Base-by-base conservation (phyloP, 202 grass and related monocot genomes). In the Panicum virgatum region DNA sequence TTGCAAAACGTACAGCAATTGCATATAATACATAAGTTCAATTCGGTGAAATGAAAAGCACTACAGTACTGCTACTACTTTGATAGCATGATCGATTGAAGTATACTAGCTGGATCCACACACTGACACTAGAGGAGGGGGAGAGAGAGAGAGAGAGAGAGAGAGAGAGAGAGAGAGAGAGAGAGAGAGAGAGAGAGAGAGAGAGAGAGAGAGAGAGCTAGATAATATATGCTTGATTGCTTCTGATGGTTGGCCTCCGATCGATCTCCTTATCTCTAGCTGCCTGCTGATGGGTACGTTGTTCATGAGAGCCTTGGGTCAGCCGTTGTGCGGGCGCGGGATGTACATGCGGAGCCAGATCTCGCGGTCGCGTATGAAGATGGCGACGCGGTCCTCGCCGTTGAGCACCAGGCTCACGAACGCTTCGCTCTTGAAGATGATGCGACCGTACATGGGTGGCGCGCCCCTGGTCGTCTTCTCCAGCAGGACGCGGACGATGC, bases 341-440 rank as follows among this genome's bases (percentile, higher is more conserved):
- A 83, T 37, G 22, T 94, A 97, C 59, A 88, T 92, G 77, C 87
- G 83, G 45, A 88, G 82, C 91, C 91, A 92, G 15, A 94, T 26
- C 63, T 94, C 76, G 27, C 87, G 78, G 15, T 86, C 15, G 0
- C 70, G 52, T 18, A 97, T 87, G 32, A 63, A 68, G 46, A 94
- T 67, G 43, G 85, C 67, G 4, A 88, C 80, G 5, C 84, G 54
- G 0, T 51, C 50, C 45, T 85, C 32, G 0, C 91, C 91, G 26
- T 90, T 82, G 6, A 97, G 70, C 9, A 85, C 85, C 15, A 97
- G 40, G 6, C 32, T 72, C 22, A 97, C 77, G 13, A 82, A 89
- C 0, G 86, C 81, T 7, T 89, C 59, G 0, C 73, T 93, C 48
- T 34, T 87, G 63, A 96, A 91, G 68, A 96, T 87, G 59, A 93